Evolutionary conservation across 1,284 basidiomycete species (phyloP).

Genomic region (Papiliotrema laurentii): DNA sequence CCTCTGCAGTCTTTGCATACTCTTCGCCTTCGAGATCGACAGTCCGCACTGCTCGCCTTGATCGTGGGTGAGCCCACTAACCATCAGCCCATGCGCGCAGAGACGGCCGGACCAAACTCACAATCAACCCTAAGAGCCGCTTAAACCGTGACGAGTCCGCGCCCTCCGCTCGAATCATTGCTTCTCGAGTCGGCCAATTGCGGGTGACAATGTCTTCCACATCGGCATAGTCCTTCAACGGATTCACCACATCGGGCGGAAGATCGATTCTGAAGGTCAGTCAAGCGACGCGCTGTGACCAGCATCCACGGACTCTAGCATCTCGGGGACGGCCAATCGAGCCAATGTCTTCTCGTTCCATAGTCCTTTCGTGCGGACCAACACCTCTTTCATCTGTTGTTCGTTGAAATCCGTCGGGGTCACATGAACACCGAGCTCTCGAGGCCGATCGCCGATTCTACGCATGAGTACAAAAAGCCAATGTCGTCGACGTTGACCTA

Average conservation of each 20-base stretch:
- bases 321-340: slow-evolving; percentile 46
- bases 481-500: slow-evolving; percentile 8
- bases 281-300: neutral
- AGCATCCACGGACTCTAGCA: slow-evolving; percentile 39
- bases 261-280: slow-evolving; percentile 36
- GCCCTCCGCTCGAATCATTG: slow-evolving; percentile 39
- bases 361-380: slow-evolving; percentile 39
- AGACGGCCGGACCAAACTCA: slow-evolving; percentile 7
- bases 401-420: slow-evolving; percentile 42
- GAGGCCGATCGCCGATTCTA: slow-evolving; percentile 41
- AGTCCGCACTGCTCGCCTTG: slow-evolving; percentile 33
- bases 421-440: slow-evolving; percentile 45
- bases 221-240: slow-evolving; percentile 36
- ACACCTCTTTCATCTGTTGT: slow-evolving; percentile 43
- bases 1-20: slow-evolving; percentile 28
- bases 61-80: slow-evolving; percentile 42
- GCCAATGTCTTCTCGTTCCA: slow-evolving; percentile 47
- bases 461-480: neutral
- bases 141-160: slow-evolving; percentile 38
- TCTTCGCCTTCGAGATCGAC: slow-evolving; percentile 43
- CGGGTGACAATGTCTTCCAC: slow-evolving; percentile 41
- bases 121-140: slow-evolving; percentile 38
- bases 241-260: slow-evolving; percentile 31
- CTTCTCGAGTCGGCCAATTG: slow-evolving; percentile 44
- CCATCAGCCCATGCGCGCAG: neutral